Base-by-base conservation (phyloP, 2,329 filamentous ascomycete species). In the Emmonsiellopsis sp. region DNA sequence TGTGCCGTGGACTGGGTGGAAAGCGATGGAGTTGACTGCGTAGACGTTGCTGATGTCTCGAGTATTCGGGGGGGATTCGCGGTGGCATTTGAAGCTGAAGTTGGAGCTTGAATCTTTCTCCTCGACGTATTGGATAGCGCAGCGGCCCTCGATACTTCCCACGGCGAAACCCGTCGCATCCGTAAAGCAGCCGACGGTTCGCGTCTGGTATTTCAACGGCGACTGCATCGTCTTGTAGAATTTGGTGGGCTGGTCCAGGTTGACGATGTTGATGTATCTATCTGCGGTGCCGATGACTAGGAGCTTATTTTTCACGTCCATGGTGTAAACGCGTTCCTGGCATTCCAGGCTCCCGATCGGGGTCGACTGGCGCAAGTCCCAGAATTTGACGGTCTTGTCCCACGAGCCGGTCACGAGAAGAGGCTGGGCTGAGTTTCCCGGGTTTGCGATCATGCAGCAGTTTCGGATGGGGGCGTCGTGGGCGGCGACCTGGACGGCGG, bases 21-120 rank as follows among this genome's bases (percentile, higher is more conserved):
- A 97, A 26, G 89, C 94, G 70, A 98, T 98, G 62, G 90, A 86
- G 74, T 98, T 98, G 67, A 98, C 90, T 1, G 90, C 85, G 76
- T 91, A 93, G 63, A 97, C 93, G 66, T 92, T 93, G 63, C 87
- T 89, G 59, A 86, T 76, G 71, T 89, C 91, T 65, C 81, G 57
- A 1, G 69, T 82, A 52, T 65, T 67, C 54, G 83, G 74, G 1
- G 87, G 82, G 5, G 83, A 81, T 63, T 95, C 89, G 55, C 93
- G 90, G 71, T 98, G 93, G 73, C 93, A 98, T 74, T 97, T 97
- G 83, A 98, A 98, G 42, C 89, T 95, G 78, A 98, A 98, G 76
- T 98, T 97, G 65, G 85, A 87, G 64, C 84, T 81, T 2, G 86
- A 76, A 68, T 98, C 90, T 72, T 96, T 96, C 43, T 98, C 93